Conservation (phyloP, 306 rosid genomes). For the Medicago lupulina region DNA sequence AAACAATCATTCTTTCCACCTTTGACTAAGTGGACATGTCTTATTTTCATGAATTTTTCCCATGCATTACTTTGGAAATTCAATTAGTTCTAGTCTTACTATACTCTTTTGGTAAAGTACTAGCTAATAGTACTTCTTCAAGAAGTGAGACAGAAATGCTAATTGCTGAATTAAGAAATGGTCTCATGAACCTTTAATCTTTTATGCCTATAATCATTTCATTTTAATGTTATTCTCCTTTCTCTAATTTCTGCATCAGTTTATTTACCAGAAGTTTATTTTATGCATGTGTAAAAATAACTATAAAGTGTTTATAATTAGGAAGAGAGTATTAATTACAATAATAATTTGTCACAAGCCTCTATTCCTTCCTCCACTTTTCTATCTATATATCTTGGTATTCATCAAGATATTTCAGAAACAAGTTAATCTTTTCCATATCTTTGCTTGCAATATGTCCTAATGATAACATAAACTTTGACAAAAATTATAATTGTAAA, state of each 20-base stretch:
- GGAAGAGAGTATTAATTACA: background rate
- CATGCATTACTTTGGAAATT: constrained; percentile 11
- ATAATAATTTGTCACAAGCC: background rate
- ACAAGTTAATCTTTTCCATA: too few species aligned
- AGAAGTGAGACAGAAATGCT: background rate
- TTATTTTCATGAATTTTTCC: background rate
- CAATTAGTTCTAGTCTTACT: background rate
- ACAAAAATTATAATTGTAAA: too few species aligned
- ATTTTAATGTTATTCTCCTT: background rate
- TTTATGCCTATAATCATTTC: background rate
- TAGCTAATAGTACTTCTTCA: background rate
- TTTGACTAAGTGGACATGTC: background rate
- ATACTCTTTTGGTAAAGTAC: background rate
- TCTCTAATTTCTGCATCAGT: background rate
- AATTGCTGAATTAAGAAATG: background rate
- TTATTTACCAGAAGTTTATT: background rate
- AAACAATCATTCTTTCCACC: background rate
- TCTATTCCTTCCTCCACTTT: too few species aligned
- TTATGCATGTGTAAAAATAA: background rate
- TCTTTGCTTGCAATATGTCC: too few species aligned
- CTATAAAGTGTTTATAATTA: too few species aligned
- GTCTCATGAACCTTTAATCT: background rate
- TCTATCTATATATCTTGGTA: background rate
- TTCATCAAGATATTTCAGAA: background rate
- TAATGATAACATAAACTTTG: too few species aligned